Base-by-base conservation (phyloP, 805 yeast species). In the Sungouiozyma intestinalis region DNA sequence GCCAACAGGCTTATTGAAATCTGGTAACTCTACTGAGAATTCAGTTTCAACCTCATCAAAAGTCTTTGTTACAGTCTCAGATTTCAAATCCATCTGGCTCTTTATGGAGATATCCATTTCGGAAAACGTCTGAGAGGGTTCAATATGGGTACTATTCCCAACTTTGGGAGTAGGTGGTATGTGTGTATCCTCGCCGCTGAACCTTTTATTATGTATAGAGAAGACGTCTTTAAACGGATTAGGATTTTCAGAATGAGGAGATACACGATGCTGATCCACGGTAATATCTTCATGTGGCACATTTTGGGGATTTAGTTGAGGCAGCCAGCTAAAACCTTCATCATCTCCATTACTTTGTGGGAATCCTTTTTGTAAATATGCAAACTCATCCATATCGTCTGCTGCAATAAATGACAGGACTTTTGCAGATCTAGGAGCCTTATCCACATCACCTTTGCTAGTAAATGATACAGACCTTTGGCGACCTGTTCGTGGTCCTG, bases 361-460 rank as follows among this genome's bases (percentile, higher is more conserved):
- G 36, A 60, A 58, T 16, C 51, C 63, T 29, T 57, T 56, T 39
- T 60, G 63, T 17, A 60, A 42, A 45, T 55, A 58, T 37, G 54
- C 49, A 44, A 56, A 60, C 29, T 60, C 65, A 38, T 57, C 57
- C 50, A 57, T 47, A 43, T 60, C 63, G 27, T 57, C 63, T 2
- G 57, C 58, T 13, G 47, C 60, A 24, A 60, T 50, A 24, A 48
- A 50, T 1, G 64, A 58, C 16, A 58, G 38, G 5, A 58, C 57
- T 35, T 48, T 53, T 19, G 60, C 58, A 11, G 61, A 50, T 32
- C 53, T 47, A 2, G 54, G 53, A 4, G 52, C 49, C 16, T 43
- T 44, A 21, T 48, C 51, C 13, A 46, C 27, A 17, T 42, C 43
- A 16, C 35, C 37, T 4, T 43, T 45, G 15, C 45, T 45, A 11